A percentile compares a stretch with the other conserved stretches of the same genome.
Conservation (phyloP, 139 green algal genomes). For the Trebouxia sp. region DNA sequence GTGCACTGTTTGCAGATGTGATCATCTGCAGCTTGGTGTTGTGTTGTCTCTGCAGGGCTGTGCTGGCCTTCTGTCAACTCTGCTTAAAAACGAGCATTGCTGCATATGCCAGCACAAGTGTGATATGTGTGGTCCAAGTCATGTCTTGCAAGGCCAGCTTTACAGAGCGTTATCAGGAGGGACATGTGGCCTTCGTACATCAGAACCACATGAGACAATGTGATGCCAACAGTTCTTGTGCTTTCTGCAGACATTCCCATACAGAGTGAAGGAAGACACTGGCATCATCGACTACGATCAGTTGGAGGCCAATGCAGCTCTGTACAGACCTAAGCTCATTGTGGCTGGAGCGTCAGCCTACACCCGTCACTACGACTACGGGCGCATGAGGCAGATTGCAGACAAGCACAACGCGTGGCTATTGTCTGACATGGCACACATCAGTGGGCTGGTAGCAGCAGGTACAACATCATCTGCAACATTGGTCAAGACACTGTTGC, state of each 20-base stretch:
- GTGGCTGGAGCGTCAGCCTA: constrained; percentile 95
- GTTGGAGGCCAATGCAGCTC: constrained; percentile 66
- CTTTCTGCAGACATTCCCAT: constrained; percentile 83
- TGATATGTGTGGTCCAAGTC: too few relatives aligned
- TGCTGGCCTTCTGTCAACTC: too few relatives aligned
- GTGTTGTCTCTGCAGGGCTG: too few relatives aligned
- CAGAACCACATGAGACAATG: too few relatives aligned
- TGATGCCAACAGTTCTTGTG: too few relatives aligned
- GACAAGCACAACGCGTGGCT: constrained; percentile 80
- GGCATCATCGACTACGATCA: constrained; percentile 96
- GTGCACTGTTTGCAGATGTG: background rate
- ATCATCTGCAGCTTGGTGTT: background rate
- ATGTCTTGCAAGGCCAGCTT: too few relatives aligned
- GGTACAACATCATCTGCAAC: constrained; percentile 11
- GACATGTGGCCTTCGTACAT: too few relatives aligned
- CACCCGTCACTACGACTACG: constrained; percentile 93
- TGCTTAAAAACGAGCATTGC: too few relatives aligned
- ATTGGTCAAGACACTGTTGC: background rate
- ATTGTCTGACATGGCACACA: constrained; percentile 98
- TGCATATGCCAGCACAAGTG: too few relatives aligned
- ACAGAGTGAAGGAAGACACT: constrained; percentile 93
- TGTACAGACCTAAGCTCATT: constrained; percentile 91
- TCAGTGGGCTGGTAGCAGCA: constrained; percentile 82
- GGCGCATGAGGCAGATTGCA: constrained; percentile 85
- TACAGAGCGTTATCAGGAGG: too few relatives aligned